These are phyloP conservation scores for Fusarium napiforme DNA, from an alignment of 2,329 filamentous ascomycete genomes.

Conservation along the genomic window DNA sequence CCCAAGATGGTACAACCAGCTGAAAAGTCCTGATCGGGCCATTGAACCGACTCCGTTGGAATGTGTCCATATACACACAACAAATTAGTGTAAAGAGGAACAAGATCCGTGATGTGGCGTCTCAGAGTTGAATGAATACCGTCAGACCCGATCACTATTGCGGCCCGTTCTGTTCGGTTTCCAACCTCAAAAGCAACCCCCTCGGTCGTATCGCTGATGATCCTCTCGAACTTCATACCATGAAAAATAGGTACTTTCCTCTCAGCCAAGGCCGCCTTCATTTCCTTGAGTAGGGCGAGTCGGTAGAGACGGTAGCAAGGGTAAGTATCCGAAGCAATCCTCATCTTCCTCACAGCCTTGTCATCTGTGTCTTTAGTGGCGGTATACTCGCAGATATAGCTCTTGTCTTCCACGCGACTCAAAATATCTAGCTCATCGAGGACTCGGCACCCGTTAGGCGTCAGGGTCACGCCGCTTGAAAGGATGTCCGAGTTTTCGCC, in stretches of 20 bases:
- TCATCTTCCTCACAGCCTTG: neutral
- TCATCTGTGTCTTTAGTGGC: neutral
- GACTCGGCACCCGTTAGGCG: neutral
- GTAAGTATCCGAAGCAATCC: neutral
- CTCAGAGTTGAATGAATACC: neutral
- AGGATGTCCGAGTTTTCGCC: fast-evolving
- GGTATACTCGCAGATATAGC: neutral
- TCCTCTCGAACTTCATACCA: neutral
- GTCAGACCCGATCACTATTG: neutral
- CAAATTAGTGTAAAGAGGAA: neutral
- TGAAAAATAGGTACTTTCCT: fast-evolving
- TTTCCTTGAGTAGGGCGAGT: neutral
- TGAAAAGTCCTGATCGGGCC: neutral
- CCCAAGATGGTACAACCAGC: neutral
- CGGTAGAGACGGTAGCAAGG: neutral
- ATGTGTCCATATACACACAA: neutral
- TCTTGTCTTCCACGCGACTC: neutral
- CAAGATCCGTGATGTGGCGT: neutral
- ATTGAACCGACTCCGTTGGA: neutral
- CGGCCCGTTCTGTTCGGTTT: fast-evolving
- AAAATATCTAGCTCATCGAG: neutral
- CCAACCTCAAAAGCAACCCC: neutral
- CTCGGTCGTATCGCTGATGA: neutral
- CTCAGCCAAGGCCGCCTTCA: neutral
- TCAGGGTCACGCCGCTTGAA: neutral